A percentile compares a stretch with the other conserved stretches of the same genome.
Evolutionary conservation across 176 grass and related monocot species (phyloP).

Genomic region (Bothriochloa decipiens): DNA sequence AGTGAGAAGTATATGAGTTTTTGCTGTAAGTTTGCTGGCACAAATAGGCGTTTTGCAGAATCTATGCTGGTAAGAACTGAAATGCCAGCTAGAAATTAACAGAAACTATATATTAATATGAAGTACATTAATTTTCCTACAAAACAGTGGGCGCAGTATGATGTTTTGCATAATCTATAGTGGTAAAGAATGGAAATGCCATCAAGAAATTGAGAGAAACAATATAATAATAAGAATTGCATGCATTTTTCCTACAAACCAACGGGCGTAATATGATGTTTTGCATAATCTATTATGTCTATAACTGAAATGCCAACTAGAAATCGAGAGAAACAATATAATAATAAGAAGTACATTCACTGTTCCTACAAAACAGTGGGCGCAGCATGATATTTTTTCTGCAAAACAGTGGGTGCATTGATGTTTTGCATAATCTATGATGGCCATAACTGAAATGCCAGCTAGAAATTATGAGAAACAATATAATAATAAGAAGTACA

Average conservation of each 20-base stretch:
- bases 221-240: too few relatives aligned
- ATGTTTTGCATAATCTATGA: not conserved
- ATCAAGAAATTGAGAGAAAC: too few relatives aligned
- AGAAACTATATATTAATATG: not conserved
- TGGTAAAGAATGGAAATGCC: too few relatives aligned
- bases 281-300: too few relatives aligned
- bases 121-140: not conserved
- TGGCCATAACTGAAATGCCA: not conserved
- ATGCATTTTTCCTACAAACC: not conserved
- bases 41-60: not conserved
- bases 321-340: too few relatives aligned
- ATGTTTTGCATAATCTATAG: too few relatives aligned
- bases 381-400: too few relatives aligned
- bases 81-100: not conserved
- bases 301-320: too few relatives aligned
- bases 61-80: not conserved
- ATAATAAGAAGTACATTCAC: too few relatives aligned
- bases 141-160: too few relatives aligned
- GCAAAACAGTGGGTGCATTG: too few relatives aligned
- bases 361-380: too few relatives aligned
- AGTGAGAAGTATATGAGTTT: not conserved
- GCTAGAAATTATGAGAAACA: not conserved
- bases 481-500: not conserved
- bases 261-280: not conserved
- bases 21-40: not conserved